Evolutionary conservation across 805 yeast genomes (phyloP).

Genomic region (Candida orba): DNA sequence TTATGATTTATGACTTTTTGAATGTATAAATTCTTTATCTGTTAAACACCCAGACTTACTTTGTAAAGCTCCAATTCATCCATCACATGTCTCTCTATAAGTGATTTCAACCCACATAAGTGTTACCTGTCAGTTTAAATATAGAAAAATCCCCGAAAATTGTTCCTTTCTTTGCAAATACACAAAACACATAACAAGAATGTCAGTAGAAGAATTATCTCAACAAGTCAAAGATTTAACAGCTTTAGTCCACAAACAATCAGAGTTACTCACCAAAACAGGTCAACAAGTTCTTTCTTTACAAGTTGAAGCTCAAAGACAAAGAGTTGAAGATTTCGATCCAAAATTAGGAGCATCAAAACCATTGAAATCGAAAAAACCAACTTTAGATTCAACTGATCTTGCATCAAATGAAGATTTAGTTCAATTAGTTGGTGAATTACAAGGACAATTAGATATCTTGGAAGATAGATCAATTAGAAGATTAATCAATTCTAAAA

Average conservation of each 20-base stretch:
- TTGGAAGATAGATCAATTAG: slow-evolving; percentile 72
- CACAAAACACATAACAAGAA: too few relatives aligned
- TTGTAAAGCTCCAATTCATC: too few relatives aligned
- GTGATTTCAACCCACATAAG: too few relatives aligned
- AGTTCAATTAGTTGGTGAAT: slow-evolving; percentile 79
- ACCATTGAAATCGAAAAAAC: background rate
- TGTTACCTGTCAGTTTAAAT: too few relatives aligned
- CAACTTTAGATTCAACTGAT: slow-evolving; percentile 39
- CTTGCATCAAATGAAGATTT: slow-evolving; percentile 78
- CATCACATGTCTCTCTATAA: too few relatives aligned
- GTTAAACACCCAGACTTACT: too few relatives aligned
- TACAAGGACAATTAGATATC: slow-evolving; percentile 79
- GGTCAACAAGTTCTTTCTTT: slow-evolving; percentile 71
- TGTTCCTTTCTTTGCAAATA: too few relatives aligned
- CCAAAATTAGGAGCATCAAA: slow-evolving; percentile 9
- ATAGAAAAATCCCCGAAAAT: too few relatives aligned
- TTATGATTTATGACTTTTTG: too few relatives aligned
- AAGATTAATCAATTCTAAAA: slow-evolving; percentile 58
- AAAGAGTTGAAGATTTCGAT: slow-evolving; percentile 27
- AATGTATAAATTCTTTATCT: too few relatives aligned
- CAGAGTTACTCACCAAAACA: slow-evolving; percentile 59
- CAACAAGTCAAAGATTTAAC: slow-evolving; percentile 44
- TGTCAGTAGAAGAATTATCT: slow-evolving; percentile 24
- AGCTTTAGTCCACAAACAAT: slow-evolving; percentile 55
- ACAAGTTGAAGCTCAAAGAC: slow-evolving; percentile 50